Evolutionary conservation across 2,329 filamentous ascomycete species (phyloP).

Genomic region (Helicocarpus griseus): DNA sequence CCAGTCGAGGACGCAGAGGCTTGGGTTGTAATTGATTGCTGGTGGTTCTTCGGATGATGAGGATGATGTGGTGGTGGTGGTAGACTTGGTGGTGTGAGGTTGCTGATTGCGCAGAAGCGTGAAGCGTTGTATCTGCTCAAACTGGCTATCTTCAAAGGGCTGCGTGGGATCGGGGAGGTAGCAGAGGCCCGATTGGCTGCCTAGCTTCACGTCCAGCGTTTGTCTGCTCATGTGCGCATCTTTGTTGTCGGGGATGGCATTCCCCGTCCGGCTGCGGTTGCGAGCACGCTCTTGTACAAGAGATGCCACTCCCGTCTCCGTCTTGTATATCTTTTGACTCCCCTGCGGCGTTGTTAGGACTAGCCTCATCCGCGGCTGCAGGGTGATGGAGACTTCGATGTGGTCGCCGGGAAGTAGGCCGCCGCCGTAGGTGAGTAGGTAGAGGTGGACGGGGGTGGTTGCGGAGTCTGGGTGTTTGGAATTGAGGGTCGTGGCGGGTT

Average conservation of each 20-base stretch:
- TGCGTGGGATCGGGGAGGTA: constrained; percentile 87
- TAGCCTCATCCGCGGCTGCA: constrained; percentile 57
- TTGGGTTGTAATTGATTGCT: constrained; percentile 28
- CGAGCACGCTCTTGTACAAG: no score
- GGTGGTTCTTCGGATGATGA: background rate
- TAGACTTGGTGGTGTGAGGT: no score
- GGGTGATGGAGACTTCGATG: constrained; percentile 60
- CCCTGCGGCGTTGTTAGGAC: constrained; percentile 55
- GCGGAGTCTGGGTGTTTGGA: constrained; percentile 23
- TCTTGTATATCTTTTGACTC: constrained; percentile 93
- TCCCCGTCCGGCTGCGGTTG: no score
- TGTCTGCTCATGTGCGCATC: constrained; percentile 43
- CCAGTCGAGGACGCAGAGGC: constrained; percentile 84
- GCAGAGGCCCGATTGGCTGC: constrained; percentile 42
- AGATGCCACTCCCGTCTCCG: constrained; percentile 36
- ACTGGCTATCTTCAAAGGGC: constrained; percentile 75
- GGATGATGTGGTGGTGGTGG: no score
- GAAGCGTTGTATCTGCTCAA: constrained; percentile 77
- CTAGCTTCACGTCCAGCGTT: constrained; percentile 40
- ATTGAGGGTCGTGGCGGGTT: constrained; percentile 52
- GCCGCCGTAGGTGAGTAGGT: constrained; percentile 87
- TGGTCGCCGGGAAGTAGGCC: constrained; percentile 82
- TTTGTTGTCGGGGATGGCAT: no score
- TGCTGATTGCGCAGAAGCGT: constrained; percentile 30
- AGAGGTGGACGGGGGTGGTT: constrained; percentile 61